Conservation (phyloP, 192 early-diverging fungal species). For the Polychytrium aggregatum region DNA sequence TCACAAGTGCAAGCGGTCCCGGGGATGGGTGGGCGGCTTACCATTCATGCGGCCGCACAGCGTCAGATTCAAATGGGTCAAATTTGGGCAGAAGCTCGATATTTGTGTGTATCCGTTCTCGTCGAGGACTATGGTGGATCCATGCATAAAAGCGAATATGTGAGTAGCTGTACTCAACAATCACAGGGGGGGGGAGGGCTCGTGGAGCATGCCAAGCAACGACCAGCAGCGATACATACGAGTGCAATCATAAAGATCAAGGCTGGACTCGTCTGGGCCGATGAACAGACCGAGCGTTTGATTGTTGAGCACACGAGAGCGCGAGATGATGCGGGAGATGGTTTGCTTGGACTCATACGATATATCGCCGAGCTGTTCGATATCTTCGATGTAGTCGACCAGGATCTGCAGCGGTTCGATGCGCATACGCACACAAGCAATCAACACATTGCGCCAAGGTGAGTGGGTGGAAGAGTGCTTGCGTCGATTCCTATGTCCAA, state of each 20-base stretch:
- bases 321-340: constrained; percentile 67
- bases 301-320: constrained; percentile 55
- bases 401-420: constrained; percentile 47
- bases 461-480: not conserved
- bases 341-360: constrained; percentile 50
- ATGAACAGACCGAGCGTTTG: constrained; percentile 61
- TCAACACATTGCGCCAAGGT: constrained; percentile 3
- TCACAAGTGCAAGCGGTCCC: constrained; percentile 15
- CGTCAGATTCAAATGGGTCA: constrained; percentile 51
- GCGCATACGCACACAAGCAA: too few species aligned
- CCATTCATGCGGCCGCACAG: constrained; percentile 63
- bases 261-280: constrained; percentile 35
- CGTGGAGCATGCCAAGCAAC: not conserved
- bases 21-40: not conserved
- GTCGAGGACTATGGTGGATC: too few species aligned
- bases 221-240: constrained; percentile 13
- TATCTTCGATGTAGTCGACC: constrained; percentile 64
- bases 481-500: too few species aligned
- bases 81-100: constrained; percentile 45
- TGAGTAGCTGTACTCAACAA: not conserved
- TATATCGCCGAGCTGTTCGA: constrained; percentile 80
- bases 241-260: constrained; percentile 74
- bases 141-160: not conserved
- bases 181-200: not conserved
- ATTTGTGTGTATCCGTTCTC: constrained; percentile 44